phyloP scores from a whole-genome alignment of 192 early-diverging fungal genomes.

The Coemansia asiatica region DNA sequence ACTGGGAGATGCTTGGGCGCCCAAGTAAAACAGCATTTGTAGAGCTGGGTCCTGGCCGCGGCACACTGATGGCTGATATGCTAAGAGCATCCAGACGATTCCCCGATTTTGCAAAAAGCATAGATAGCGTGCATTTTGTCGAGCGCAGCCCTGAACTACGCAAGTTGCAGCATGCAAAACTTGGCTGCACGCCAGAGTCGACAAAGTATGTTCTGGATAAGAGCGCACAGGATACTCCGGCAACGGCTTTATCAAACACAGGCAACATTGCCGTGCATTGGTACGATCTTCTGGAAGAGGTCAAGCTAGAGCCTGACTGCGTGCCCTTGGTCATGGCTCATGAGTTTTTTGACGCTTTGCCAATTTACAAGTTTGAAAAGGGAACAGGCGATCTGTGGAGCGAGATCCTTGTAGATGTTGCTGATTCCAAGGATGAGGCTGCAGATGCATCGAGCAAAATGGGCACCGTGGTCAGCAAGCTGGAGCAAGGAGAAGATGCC shows the following conservation, averaged over 20 bases:
- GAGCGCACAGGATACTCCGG: slow-evolving; percentile 7
- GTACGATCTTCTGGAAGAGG: slow-evolving; percentile 68
- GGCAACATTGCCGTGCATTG: slow-evolving; percentile 55
- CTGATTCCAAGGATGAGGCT: slow-evolving; percentile 55
- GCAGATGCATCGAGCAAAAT: neutral
- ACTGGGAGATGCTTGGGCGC: slow-evolving; percentile 71
- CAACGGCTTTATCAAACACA: neutral
- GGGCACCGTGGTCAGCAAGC: neutral
- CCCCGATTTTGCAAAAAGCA: slow-evolving; percentile 60
- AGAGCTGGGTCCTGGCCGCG: slow-evolving; percentile 90
- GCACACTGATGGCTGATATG: slow-evolving; percentile 93
- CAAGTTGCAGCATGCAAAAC: slow-evolving; percentile 59
- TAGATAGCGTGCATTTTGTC: slow-evolving; percentile 74
- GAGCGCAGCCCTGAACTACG: slow-evolving; percentile 82
- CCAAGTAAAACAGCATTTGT: slow-evolving; percentile 62
- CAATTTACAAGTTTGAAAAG: slow-evolving; percentile 74
- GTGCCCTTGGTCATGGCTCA: slow-evolving; percentile 83
- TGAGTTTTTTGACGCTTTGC: slow-evolving; percentile 97
- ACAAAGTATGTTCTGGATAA: slow-evolving; percentile 15
- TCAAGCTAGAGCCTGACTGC: slow-evolving; percentile 43
- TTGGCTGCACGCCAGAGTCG: slow-evolving; percentile 35
- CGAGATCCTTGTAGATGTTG: slow-evolving; percentile 84
- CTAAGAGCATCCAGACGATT: slow-evolving; percentile 75
- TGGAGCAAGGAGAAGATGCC: neutral
- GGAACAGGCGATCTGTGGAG: slow-evolving; percentile 76